These are phyloP conservation scores for Ochetophila trinervis DNA, from an alignment of 306 rosid species.

Conservation along the genomic window DNA sequence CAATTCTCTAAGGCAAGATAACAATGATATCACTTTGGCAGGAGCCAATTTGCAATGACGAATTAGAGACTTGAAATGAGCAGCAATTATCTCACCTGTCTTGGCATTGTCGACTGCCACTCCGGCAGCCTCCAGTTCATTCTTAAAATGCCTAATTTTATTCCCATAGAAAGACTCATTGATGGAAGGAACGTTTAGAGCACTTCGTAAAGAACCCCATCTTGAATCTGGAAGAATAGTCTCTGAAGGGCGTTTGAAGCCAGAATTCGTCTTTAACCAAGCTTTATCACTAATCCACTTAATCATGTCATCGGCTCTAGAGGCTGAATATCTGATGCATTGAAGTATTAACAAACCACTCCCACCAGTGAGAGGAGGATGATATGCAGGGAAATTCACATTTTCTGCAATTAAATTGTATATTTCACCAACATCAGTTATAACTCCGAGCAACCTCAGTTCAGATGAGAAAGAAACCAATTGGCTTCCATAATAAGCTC, in stretches of 20 bases:
- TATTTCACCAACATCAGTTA: no score
- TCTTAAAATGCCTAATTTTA: neutral
- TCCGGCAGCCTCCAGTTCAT: conserved; percentile 19
- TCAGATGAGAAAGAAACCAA: no score
- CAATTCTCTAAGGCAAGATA: conserved; percentile 12
- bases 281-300: conserved; percentile 1
- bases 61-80: conserved; percentile 4
- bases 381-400: no score
- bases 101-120: conserved; percentile 16
- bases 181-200: conserved; percentile 18
- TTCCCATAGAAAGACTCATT: conserved; percentile 19
- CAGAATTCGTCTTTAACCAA: conserved; percentile 17
- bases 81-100: conserved; percentile 6
- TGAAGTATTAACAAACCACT: no score
- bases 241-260: conserved; percentile 20
- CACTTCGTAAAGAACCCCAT: conserved; percentile 10
- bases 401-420: no score
- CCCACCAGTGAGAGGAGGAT: no score
- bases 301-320: neutral
- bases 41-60: conserved; percentile 8
- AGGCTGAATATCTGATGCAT: no score
- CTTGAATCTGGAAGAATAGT: conserved; percentile 9
- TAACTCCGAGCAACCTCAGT: no score
- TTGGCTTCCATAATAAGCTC: no score
- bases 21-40: conserved; percentile 9